Base-by-base conservation (phyloP, 2,329 filamentous ascomycete species). In the Metarhizium brunneum region DNA sequence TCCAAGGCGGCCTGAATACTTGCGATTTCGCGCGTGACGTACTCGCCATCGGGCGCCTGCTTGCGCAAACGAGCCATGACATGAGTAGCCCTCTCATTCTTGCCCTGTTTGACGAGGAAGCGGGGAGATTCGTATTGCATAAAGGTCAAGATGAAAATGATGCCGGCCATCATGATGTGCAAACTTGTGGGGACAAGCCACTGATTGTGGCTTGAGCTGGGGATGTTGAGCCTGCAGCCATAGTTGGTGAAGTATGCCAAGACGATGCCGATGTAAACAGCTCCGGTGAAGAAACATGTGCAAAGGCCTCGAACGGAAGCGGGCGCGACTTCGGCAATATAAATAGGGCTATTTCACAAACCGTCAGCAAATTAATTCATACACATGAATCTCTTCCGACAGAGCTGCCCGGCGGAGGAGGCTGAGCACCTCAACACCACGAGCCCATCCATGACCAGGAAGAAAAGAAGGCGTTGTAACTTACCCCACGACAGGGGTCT, bases 201-300 rank as follows among this genome's bases (percentile, higher is more conserved):
- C 59, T 77, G 75, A 54, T 73, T 72, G 56, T 74, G 70, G 2
- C 71, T 74, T n/a, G 66, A 62, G 51, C 75, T 72, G 29, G 71
- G 68, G 25, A 84, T 70, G 65, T 82, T 72, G 47, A 82, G 54
- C 56, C 76, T 68, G 54, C 72, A 75, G 56, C 84, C 84, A 65
- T 85, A 87, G 68, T 85, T 87, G 57, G 86, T 82, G 63, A 90
- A 92, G 71, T 91, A 92, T 8, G 86, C 87, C 16, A 92, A 76
- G 63, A 92, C 86, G 58, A 91, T 89, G 29, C 87, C 88, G 54
- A 88, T 70, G 65, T 92, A 92, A 25, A 92, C 88, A 52, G 72
- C 71, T 3, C 73, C 73, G 8, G 72, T 75, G 64, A 76, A 76
- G 63, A 74, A 69, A 57, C 72, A 86, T 2, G 87, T 89, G 65